Evolutionary conservation across 1,284 basidiomycete species (phyloP).

Genomic region (Inonotus obliquus): DNA sequence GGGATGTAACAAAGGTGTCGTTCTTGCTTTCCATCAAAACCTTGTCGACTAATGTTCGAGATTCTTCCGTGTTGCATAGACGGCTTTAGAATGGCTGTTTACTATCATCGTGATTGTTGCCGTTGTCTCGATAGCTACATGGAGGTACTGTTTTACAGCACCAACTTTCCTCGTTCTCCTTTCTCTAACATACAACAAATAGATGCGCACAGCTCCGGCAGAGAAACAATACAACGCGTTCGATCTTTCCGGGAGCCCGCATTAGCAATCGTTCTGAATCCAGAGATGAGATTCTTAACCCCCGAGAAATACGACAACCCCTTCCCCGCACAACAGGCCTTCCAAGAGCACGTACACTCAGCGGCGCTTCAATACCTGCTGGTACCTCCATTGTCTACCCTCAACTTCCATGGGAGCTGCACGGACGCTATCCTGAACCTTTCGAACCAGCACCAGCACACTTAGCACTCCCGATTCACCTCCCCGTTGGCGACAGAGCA

Average conservation of each 20-base stretch:
- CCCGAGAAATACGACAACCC: background rate
- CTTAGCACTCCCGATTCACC: background rate
- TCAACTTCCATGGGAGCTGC: slow-evolving; percentile 2
- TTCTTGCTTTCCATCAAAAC: background rate
- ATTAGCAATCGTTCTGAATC: background rate
- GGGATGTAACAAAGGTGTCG: slow-evolving; percentile 5
- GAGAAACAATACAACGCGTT: slow-evolving; percentile 1
- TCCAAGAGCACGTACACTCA: slow-evolving; percentile 26
- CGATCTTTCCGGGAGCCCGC: background rate
- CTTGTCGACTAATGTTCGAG: background rate
- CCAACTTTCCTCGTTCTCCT: background rate
- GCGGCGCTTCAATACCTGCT: background rate
- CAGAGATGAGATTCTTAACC: background rate
- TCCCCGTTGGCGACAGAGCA: background rate
- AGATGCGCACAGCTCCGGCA: slow-evolving; percentile 13
- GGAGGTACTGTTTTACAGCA: background rate
- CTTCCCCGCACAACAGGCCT: slow-evolving; percentile 38
- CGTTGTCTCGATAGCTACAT: slow-evolving; percentile 4
- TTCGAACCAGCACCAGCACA: slow-evolving; percentile 10
- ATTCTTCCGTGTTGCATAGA: background rate
- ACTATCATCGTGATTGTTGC: slow-evolving; percentile 10
- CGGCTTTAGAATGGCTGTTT: slow-evolving; percentile 17
- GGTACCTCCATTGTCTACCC: slow-evolving; percentile 13
- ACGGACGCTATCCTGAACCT: slow-evolving; percentile 6
- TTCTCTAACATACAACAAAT: background rate